These are phyloP conservation scores for Dactylonectria estremocensis DNA, from an alignment of 2,329 filamentous ascomycete species.

Conservation along the genomic window DNA sequence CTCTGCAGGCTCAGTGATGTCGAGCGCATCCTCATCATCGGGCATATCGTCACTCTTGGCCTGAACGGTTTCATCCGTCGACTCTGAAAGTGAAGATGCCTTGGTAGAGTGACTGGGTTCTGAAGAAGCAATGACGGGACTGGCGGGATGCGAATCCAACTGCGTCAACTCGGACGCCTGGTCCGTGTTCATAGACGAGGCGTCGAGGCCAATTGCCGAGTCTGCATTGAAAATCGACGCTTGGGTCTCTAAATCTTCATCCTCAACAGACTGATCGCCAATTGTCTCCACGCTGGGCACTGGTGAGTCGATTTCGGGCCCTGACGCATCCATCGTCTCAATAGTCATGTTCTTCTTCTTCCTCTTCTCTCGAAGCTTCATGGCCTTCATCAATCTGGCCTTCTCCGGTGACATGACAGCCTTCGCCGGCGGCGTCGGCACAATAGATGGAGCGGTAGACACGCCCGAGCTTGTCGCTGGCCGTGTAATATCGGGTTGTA, in stretches of 20 bases:
- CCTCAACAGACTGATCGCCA: slow-evolving; percentile 42
- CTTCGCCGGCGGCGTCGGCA: slow-evolving; percentile 59
- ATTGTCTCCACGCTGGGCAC: slow-evolving; percentile 43
- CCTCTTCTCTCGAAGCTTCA: slow-evolving; percentile 90
- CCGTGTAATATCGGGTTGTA: slow-evolving; percentile 46
- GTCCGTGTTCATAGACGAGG: slow-evolving; percentile 61
- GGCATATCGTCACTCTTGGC: slow-evolving; percentile 48
- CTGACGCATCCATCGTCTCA: slow-evolving; percentile 38
- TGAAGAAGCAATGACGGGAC: slow-evolving; percentile 67
- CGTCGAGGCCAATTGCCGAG: slow-evolving; percentile 69
- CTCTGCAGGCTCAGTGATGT: slow-evolving; percentile 8
- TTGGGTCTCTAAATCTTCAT: slow-evolving; percentile 45
- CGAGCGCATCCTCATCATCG: slow-evolving; percentile 36
- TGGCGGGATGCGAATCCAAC: slow-evolving; percentile 71
- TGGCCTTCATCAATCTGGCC: slow-evolving; percentile 91
- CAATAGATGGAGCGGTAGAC: slow-evolving; percentile 57
- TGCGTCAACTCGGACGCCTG: slow-evolving; percentile 63
- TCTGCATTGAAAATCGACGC: slow-evolving; percentile 64
- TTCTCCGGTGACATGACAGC: slow-evolving; percentile 87
- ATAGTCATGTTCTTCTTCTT: slow-evolving; percentile 59
- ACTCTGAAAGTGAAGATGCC: slow-evolving; percentile 75
- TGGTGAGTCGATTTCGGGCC: slow-evolving; percentile 38
- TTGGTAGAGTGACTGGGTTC: slow-evolving; percentile 73
- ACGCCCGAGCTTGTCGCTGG: slow-evolving; percentile 63
- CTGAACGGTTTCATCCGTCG: slow-evolving; percentile 72